Percentiles rank a stretch among this genome's conserved stretches.
Conservation (phyloP, 345 rosid species). For the Salix udensis region DNA sequence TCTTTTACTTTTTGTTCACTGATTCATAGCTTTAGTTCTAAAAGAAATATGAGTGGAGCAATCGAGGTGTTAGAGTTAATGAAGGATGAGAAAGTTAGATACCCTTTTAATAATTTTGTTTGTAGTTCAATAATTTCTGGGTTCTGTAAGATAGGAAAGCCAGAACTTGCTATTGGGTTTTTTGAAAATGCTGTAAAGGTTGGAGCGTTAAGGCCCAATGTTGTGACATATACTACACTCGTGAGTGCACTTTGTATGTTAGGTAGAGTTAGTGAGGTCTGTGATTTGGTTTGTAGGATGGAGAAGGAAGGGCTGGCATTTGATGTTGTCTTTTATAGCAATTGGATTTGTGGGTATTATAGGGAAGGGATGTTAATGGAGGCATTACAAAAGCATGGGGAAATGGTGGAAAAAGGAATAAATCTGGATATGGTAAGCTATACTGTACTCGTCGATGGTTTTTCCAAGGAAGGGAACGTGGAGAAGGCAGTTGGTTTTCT, state of each 20-base stretch:
- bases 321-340: conserved; percentile 61
- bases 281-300: conserved; percentile 40
- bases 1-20: conserved; percentile 50
- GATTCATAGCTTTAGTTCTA: conserved; percentile 46
- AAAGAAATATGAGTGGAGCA: conserved; percentile 52
- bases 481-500: conserved; percentile 53
- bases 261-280: conserved; percentile 55
- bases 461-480: conserved; percentile 41
- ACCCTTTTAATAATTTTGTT: conserved; percentile 67
- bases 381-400: conserved; percentile 42
- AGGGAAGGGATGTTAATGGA: conserved; percentile 43
- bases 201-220: conserved; percentile 54
- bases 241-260: conserved; percentile 54
- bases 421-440: conserved; percentile 47
- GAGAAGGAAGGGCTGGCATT: conserved; percentile 51
- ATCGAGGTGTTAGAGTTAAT: conserved; percentile 63
- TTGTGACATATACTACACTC: conserved; percentile 59
- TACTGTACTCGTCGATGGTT: conserved; percentile 53
- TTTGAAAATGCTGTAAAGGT: conserved; percentile 43
- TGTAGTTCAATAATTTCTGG: conserved; percentile 66
- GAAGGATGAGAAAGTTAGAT: conserved; percentile 38
- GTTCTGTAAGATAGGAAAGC: conserved; percentile 61
- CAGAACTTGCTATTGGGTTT: conserved; percentile 58
- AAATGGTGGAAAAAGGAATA: conserved; percentile 52
- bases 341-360: conserved; percentile 59